Base-by-base conservation (phyloP, 345 rosid species). In the Dovyalis caffra region DNA sequence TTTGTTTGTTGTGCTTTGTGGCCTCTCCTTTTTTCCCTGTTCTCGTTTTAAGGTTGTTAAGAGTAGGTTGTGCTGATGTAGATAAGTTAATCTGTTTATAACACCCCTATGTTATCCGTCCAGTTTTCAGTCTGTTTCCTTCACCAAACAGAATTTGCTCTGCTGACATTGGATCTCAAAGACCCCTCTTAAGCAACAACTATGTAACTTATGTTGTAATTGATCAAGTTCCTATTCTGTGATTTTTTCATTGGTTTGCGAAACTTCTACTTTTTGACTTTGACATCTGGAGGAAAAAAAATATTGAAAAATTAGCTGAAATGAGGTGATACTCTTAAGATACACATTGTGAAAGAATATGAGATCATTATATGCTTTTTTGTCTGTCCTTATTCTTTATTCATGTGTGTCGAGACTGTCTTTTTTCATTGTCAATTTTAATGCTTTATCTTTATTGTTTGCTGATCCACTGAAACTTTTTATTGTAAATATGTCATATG, bases 401-500 rank as follows among this genome's bases (percentile, higher is more conserved):
- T 35, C 15, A 6, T 15, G 4, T 4, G 2, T 31, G 40, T 20
- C 6, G 9, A n/a, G 38, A 37, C 8, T 64, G 38, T 32, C 2
- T 71, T 71, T 56, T 38, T 38, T 38, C n/a, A 38, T 29, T 6
- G 32, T 37, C 29, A 16, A 34, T 5, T 47, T 61, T 32, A 37
- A 11, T 67, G 8, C 26, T 18, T 12, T 38, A 23, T 29, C 43
- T 57, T 56, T 61, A 49, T 45, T 47, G 38, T 10, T 68, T 47
- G 21, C 11, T 37, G 66, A 10, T 72, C 57, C 61, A 66, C 25
- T 58, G 29, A 40, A 76, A 76, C 29, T 69, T 64, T 64, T 28
- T 58, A 70, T 74, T 9, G 79, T 86, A 74, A 82, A 73, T 72
- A 65, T 58, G 75, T 77, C 64, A 74, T 82, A 37, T 71, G 77